Evolutionary conservation across 495 filamentous ascomycete genomes (phyloP).

Genomic region (Aspergillus steynii): DNA sequence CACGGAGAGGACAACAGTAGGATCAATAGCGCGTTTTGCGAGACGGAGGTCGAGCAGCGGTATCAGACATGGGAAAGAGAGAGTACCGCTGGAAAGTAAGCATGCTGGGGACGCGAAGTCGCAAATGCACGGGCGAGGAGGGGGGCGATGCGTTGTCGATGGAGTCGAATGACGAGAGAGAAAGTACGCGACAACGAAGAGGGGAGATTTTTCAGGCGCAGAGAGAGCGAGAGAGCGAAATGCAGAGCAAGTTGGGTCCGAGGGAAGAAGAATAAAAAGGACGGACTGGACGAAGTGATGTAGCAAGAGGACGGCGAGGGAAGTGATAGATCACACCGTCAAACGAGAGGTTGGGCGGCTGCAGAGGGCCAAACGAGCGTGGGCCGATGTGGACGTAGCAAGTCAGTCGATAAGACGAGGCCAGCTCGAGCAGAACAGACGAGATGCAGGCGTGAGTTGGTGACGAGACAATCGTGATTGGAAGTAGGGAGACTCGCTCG

Average conservation of each 20-base stretch:
- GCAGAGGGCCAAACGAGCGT: neutral
- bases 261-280: slow-evolving; percentile 10
- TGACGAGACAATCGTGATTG: too few relatives aligned
- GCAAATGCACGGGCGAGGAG: slow-evolving; percentile 4
- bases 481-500: neutral
- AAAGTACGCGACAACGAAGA: neutral
- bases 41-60: slow-evolving; percentile 25
- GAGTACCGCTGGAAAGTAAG: slow-evolving; percentile 24
- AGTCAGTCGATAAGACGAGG: too few relatives aligned
- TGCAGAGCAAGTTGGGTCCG: neutral
- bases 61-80: slow-evolving; percentile 17
- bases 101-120: slow-evolving; percentile 33
- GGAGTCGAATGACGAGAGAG: neutral
- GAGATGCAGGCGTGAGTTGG: neutral
- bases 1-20: slow-evolving; percentile 8
- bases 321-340: slow-evolving; percentile 9
- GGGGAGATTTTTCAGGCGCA: slow-evolving; percentile 2
- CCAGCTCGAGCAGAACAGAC: too few relatives aligned
- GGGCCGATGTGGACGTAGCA: neutral
- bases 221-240: slow-evolving; percentile 2
- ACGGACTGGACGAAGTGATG: neutral
- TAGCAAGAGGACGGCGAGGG: slow-evolving; percentile 1
- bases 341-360: neutral
- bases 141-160: slow-evolving; percentile 6
- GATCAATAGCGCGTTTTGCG: slow-evolving; percentile 17